A percentile compares a stretch with the other conserved stretches of the same genome.
Conservation (phyloP, 331 rosid genomes). For the Acacia pycnantha region DNA sequence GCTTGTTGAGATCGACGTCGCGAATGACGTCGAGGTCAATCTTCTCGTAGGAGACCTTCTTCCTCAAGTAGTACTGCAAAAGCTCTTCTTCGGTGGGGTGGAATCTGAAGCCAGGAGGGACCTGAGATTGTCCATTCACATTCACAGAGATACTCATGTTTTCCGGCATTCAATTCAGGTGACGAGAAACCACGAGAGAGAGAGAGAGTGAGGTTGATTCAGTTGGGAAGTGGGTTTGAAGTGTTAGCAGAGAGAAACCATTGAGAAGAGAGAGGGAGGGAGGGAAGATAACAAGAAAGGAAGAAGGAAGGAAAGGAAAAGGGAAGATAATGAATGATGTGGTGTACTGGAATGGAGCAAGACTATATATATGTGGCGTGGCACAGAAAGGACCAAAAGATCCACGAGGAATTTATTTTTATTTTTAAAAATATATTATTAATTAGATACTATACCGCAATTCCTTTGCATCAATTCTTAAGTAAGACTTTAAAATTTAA, state of each 20-base stretch:
- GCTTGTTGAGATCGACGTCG: conserved; percentile 90
- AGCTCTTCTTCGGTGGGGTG: conserved; percentile 95
- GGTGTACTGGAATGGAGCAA: conserved; percentile 43
- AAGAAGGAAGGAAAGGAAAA: conserved; percentile 15
- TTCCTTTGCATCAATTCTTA: background rate
- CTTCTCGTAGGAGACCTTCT: conserved; percentile 73
- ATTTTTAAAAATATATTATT: background rate
- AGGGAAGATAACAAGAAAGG: background rate
- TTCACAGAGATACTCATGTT: conserved; percentile 85
- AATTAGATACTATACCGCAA: background rate
- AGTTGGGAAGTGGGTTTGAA: background rate
- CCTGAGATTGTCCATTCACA: conserved; percentile 90
- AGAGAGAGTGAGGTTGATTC: background rate
- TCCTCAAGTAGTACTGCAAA: conserved; percentile 76
- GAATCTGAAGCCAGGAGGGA: conserved; percentile 86
- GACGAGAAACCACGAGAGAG: background rate
- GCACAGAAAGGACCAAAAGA: conserved; percentile 41
- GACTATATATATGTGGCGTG: conserved; percentile 54
- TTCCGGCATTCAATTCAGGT: conserved; percentile 59
- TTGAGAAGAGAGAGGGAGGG: background rate
- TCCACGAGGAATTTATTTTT: conserved; percentile 12
- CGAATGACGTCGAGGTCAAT: conserved; percentile 87
- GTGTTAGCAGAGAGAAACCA: background rate
- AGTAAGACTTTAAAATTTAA: background rate
- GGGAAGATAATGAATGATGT: conserved; percentile 28